A percentile compares a stretch with the other conserved stretches of the same genome.
Evolutionary conservation across 257 asterid species (phyloP).

Genomic region (Solanum sitiens): DNA sequence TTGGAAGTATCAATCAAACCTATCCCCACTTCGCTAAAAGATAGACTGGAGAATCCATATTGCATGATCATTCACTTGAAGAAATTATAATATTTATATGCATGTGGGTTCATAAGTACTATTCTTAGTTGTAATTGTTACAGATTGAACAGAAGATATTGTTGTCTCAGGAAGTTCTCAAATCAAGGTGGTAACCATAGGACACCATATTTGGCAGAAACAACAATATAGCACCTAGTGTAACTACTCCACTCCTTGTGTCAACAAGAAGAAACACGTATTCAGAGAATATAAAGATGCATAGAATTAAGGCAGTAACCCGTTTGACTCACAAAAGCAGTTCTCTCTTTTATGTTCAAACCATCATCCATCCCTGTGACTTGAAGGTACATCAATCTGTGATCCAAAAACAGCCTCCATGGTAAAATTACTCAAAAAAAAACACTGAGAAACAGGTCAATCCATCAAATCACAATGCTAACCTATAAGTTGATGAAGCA

Average conservation of each 20-base stretch:
- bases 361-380: conserved; percentile 96
- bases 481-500: background rate
- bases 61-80: background rate
- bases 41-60: background rate
- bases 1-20: background rate
- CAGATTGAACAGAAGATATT: background rate
- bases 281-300: background rate
- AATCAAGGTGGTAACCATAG: background rate
- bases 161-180: background rate
- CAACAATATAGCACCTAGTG: background rate
- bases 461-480: background rate
- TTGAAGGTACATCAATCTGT: conserved; percentile 77
- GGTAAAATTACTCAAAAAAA: background rate
- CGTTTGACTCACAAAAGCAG: conserved; percentile 60
- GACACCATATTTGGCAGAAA: background rate
- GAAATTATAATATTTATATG: background rate
- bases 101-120: background rate
- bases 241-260: background rate
- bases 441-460: background rate
- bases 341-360: conserved; percentile 67
- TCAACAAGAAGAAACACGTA: background rate
- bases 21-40: background rate
- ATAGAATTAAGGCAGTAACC: conserved; percentile 1
- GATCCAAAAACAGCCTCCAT: background rate
- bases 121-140: background rate